Evolutionary conservation across 805 yeast genomes (phyloP).

Genomic region (Pichia scutulata): DNA sequence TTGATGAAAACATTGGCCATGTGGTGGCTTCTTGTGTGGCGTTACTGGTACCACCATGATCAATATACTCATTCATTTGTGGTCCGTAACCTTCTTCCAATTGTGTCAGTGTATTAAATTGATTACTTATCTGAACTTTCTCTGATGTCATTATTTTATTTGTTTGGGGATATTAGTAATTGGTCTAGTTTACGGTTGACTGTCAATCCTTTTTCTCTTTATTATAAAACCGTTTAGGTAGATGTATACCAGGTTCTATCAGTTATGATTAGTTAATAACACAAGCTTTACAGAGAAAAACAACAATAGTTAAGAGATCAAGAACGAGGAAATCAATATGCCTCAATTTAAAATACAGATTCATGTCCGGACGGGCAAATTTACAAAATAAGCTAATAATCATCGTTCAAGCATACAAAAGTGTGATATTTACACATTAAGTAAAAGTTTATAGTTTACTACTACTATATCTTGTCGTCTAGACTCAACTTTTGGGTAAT

Average conservation of each 20-base stretch:
- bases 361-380: not conserved
- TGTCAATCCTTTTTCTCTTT: not conserved
- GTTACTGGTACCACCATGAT: not conserved
- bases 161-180: not conserved
- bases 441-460: not conserved
- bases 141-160: not conserved
- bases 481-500: constrained; percentile 26
- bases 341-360: not conserved
- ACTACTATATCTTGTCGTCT: constrained; percentile 19
- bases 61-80: not conserved
- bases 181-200: not conserved
- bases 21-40: not conserved
- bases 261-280: not conserved
- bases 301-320: too few species aligned
- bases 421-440: not conserved
- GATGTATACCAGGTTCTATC: not conserved
- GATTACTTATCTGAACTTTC: not conserved
- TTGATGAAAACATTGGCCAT: constrained; percentile 6
- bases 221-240: not conserved
- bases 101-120: not conserved
- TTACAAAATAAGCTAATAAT: not conserved
- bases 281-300: not conserved
- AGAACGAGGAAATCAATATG: not conserved
- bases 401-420: not conserved
- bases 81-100: not conserved